phyloP scores from a whole-genome alignment of 257 asterid species.

The Verbascum thapsus region DNA sequence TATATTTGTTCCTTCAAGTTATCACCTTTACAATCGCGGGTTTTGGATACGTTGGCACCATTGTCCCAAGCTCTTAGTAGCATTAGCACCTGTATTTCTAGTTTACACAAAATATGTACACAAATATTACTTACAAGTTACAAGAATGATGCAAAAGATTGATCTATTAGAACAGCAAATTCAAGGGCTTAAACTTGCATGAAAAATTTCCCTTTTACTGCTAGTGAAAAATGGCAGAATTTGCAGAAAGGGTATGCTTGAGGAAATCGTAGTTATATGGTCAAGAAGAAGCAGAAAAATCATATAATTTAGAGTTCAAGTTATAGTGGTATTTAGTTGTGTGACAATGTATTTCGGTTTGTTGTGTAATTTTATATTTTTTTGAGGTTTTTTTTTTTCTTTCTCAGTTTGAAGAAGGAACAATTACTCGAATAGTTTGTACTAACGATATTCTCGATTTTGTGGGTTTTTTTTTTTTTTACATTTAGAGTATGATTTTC shows the following conservation, averaged over 20 bases:
- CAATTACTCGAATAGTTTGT: constrained; percentile 23
- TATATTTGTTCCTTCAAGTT: constrained; percentile 82
- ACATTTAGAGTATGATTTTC: background rate
- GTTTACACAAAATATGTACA: constrained; percentile 47
- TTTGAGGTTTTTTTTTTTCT: background rate
- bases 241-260: constrained; percentile 17
- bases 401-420: constrained; percentile 33
- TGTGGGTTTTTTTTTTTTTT: background rate
- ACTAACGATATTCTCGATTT: constrained; percentile 9
- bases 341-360: constrained; percentile 42
- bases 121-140: constrained; percentile 24
- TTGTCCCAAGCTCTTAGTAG: constrained; percentile 58
- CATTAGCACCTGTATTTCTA: constrained; percentile 22
- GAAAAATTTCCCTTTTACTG: constrained; percentile 4
- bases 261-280: constrained; percentile 21
- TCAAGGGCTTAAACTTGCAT: constrained; percentile 16
- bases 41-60: constrained; percentile 86
- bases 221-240: constrained; percentile 19
- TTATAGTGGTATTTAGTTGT: constrained; percentile 40
- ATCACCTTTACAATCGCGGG: constrained; percentile 87
- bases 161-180: constrained; percentile 27
- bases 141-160: constrained; percentile 2
- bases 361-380: constrained; percentile 23
- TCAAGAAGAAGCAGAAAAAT: constrained; percentile 32
- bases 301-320: constrained; percentile 30